Evolutionary conservation across 495 filamentous ascomycete genomes (phyloP).

Genomic region (Cryomyces minteri): DNA sequence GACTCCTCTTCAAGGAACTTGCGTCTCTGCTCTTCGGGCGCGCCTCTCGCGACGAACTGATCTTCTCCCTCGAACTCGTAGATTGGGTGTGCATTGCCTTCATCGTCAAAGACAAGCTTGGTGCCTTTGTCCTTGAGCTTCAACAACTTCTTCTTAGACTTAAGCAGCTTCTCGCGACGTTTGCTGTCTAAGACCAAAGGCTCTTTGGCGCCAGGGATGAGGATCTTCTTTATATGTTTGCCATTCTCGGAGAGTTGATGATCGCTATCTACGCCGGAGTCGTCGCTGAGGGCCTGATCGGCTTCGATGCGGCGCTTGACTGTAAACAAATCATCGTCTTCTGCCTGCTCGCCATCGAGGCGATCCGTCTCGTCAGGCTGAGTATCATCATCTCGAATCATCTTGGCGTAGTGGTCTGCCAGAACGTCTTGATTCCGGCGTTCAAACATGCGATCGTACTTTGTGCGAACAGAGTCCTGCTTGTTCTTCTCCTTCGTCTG

Average conservation of each 20-base stretch:
- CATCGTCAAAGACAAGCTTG: conserved; percentile 82
- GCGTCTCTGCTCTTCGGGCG: conserved; percentile 52
- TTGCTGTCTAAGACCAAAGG: conserved; percentile 76
- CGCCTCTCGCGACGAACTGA: conserved; percentile 52
- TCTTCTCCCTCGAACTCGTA: conserved; percentile 80
- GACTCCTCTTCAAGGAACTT: conserved; percentile 59
- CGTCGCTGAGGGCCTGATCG: conserved; percentile 8
- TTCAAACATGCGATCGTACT: conserved; percentile 95
- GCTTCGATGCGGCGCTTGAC: conserved; percentile 67
- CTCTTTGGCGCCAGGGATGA: conserved; percentile 29
- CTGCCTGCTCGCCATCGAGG: conserved; percentile 20
- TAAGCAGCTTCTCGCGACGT: conserved; percentile 78
- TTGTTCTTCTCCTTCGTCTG: conserved; percentile 35
- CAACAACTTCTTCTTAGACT: conserved; percentile 81
- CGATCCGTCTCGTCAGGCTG: not conserved
- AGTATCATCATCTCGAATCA: conserved; percentile 47
- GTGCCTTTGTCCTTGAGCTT: conserved; percentile 72
- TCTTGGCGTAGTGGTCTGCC: conserved; percentile 74
- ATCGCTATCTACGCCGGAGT: conserved; percentile 18
- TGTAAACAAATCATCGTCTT: conserved; percentile 64
- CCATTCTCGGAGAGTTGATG: conserved; percentile 4
- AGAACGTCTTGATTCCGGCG: conserved; percentile 87
- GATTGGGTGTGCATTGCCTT: conserved; percentile 62
- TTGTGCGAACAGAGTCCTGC: conserved; percentile 57
- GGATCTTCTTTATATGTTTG: conserved; percentile 18